These are phyloP conservation scores for Borovskyia barvae DNA, from an alignment of 208 protist species.

Conservation along the genomic window DNA sequence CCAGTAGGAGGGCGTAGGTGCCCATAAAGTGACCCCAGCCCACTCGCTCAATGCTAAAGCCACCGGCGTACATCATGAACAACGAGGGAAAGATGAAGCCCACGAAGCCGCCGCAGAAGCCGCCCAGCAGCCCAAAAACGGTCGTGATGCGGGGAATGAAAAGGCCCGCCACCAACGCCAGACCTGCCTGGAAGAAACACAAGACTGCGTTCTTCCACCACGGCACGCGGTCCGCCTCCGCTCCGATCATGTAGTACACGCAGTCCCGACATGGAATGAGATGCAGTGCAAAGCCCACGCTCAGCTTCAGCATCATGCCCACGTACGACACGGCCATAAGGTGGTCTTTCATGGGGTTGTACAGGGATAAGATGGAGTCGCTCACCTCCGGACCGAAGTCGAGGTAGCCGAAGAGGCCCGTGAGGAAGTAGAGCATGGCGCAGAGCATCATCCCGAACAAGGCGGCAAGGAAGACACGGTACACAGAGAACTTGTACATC, in stretches of 20 bases:
- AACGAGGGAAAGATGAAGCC: constrained; percentile 77
- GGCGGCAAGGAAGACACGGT: constrained; percentile 40
- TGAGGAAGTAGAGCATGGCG: constrained; percentile 60
- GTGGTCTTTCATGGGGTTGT: constrained; percentile 53
- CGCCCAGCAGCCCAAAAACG: constrained; percentile 73
- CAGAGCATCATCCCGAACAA: constrained; percentile 45
- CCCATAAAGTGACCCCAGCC: constrained; percentile 54
- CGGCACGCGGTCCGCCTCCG: constrained; percentile 26
- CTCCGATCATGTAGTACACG: constrained; percentile 46
- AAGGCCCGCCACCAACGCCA: constrained; percentile 50
- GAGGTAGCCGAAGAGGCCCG: constrained; percentile 81
- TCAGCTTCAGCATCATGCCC: constrained; percentile 70
- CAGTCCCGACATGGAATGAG: constrained; percentile 58
- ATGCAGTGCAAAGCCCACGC: constrained; percentile 57
- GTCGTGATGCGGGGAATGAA: constrained; percentile 70
- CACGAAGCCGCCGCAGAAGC: constrained; percentile 68
- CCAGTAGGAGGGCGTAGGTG: constrained; percentile 54
- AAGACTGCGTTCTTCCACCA: constrained; percentile 55
- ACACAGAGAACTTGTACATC: constrained; percentile 49
- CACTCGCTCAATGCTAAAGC: constrained; percentile 23
- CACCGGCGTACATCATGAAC: constrained; percentile 59
- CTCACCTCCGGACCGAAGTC: constrained; percentile 57
- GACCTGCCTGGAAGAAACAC: constrained; percentile 24
- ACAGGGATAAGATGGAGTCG: constrained; percentile 53
- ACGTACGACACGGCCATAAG: constrained; percentile 62